Evolutionary conservation across 2,329 filamentous ascomycete genomes (phyloP).

Genomic region (Beauveria sp.): DNA sequence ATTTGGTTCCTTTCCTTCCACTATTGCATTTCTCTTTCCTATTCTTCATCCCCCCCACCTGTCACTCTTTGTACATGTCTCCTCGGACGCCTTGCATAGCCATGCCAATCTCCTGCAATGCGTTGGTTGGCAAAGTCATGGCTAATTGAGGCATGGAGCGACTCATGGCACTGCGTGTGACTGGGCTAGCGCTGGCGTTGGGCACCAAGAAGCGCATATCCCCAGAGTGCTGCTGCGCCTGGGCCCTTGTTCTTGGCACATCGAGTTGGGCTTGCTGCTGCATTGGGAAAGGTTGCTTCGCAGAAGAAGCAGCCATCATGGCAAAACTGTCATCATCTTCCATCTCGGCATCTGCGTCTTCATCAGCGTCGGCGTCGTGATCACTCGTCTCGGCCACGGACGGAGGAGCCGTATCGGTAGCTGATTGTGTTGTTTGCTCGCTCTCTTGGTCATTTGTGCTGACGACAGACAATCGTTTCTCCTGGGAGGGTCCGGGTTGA

Average conservation of each 20-base stretch:
- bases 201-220: slow-evolving; percentile 37
- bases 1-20: not conserved
- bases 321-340: slow-evolving; percentile 50
- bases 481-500: slow-evolving; percentile 15
- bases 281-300: slow-evolving; percentile 29
- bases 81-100: slow-evolving; percentile 37
- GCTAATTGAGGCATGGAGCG: slow-evolving; percentile 41
- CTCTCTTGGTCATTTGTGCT: slow-evolving; percentile 28
- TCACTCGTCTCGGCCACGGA: slow-evolving; percentile 41
- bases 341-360: slow-evolving; percentile 34
- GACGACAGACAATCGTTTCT: slow-evolving; percentile 26
- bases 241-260: slow-evolving; percentile 32
- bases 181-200: slow-evolving; percentile 28
- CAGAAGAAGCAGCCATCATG: slow-evolving; percentile 36
- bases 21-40: not conserved
- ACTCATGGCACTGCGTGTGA: slow-evolving; percentile 30
- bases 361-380: slow-evolving; percentile 18
- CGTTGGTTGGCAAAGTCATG: slow-evolving; percentile 30
- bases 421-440: slow-evolving; percentile 25
- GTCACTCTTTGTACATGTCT: slow-evolving; percentile 47
- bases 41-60: not conserved
- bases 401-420: slow-evolving; percentile 28
- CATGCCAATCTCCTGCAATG: slow-evolving; percentile 38
- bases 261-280: slow-evolving; percentile 36
- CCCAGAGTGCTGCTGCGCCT: slow-evolving; percentile 25